Evolutionary conservation across 2,329 filamentous ascomycete genomes (phyloP).

Genomic region (Ceratocystis albifundus): DNA sequence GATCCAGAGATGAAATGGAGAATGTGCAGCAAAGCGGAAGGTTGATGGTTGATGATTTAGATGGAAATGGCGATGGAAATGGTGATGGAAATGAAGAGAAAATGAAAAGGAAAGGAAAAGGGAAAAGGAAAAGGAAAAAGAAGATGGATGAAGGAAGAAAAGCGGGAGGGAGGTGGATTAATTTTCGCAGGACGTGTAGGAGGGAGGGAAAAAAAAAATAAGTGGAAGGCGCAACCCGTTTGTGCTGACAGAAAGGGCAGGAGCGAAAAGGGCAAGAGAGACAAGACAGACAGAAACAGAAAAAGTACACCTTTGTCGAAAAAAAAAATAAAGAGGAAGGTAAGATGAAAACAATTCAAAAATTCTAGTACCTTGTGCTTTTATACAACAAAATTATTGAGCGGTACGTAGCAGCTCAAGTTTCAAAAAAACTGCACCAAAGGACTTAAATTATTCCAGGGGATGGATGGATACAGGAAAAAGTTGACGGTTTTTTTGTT

Average conservation of each 20-base stretch:
- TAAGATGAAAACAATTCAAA: neutral
- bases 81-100: too few relatives aligned
- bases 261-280: constrained; percentile 1
- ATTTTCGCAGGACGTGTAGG: neutral
- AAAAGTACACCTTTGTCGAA: constrained; percentile 4
- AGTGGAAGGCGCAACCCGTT: constrained; percentile 10
- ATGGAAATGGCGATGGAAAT: too few relatives aligned
- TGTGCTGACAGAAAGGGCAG: neutral
- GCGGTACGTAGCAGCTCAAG: neutral
- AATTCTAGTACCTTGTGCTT: neutral
- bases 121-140: constrained; percentile 5
- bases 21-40: neutral
- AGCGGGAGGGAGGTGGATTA: constrained; percentile 8
- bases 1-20: neutral
- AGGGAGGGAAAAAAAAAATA: constrained; percentile 8
- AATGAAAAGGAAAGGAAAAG: constrained; percentile 4
- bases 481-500: neutral
- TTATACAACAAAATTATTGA: neutral
- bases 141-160: constrained; percentile 1
- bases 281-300: neutral
- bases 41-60: neutral
- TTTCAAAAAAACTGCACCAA: neutral
- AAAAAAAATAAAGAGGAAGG: neutral
- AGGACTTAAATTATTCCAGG: neutral
- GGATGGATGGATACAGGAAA: neutral